Conservation (phyloP, 2,329 filamentous ascomycete genomes). For the Pseudogymnoascus sp. region DNA sequence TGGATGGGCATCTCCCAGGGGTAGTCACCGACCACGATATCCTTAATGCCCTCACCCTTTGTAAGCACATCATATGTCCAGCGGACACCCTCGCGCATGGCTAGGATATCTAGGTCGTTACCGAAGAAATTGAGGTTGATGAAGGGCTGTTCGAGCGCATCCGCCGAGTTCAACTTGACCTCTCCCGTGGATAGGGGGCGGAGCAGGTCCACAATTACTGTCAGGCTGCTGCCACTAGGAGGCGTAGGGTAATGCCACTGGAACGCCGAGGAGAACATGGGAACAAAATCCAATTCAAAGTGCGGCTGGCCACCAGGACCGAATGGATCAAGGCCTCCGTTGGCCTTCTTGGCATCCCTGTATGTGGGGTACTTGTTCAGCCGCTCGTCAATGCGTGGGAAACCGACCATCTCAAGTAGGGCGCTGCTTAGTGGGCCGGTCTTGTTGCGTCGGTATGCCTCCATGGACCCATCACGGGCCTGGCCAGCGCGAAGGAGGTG, state of each 20-base stretch:
- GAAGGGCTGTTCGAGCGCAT: constrained; percentile 28
- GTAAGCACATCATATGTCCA: constrained; percentile 38
- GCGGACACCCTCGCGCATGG: constrained; percentile 47
- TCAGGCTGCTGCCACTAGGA: constrained; percentile 42
- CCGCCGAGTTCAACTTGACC: constrained; percentile 34
- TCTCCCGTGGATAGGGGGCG: constrained; percentile 37
- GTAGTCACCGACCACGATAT: constrained; percentile 45
- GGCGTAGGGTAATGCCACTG: constrained; percentile 38
- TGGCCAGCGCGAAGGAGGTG: constrained; percentile 30
- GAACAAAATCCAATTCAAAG: constrained; percentile 55
- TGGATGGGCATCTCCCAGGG: constrained; percentile 53
- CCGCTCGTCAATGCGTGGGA: constrained; percentile 49
- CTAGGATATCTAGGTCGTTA: constrained; percentile 44
- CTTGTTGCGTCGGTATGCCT: constrained; percentile 32
- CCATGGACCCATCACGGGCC: constrained; percentile 32
- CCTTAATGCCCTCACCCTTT: constrained; percentile 48
- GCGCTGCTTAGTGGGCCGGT: constrained; percentile 36
- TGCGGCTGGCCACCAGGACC: constrained; percentile 49
- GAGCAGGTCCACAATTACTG: constrained; percentile 46
- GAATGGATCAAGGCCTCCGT: constrained; percentile 43
- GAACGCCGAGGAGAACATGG: constrained; percentile 45
- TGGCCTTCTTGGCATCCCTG: constrained; percentile 32
- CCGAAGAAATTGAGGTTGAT: constrained; percentile 39
- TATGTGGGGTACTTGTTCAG: constrained; percentile 44
- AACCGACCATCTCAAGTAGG: constrained; percentile 44